Evolutionary conservation across 108 stramenopile species (phyloP).

Genomic region (Stephanodiscus triporus): DNA sequence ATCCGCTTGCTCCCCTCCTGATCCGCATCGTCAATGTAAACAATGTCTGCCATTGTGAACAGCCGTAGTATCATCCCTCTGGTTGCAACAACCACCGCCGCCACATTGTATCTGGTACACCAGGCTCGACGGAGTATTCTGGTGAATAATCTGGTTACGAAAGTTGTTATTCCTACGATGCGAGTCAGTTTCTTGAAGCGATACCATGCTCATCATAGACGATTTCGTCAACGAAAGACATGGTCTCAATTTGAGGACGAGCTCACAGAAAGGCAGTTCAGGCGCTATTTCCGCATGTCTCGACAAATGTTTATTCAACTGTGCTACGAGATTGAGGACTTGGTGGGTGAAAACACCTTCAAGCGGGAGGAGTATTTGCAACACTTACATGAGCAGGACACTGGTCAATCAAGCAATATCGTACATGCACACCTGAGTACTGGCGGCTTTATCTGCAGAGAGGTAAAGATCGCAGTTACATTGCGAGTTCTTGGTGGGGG

Average conservation of each 20-base stretch:
- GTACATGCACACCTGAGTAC: not conserved
- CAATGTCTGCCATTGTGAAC: too few species aligned
- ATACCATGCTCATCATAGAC: not conserved
- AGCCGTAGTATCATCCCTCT: too few species aligned
- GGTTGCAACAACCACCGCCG: too few species aligned
- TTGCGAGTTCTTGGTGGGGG: slow-evolving; percentile 12
- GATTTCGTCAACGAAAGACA: not conserved
- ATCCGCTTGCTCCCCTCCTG: too few species aligned
- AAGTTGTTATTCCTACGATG: not conserved
- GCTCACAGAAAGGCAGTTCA: not conserved
- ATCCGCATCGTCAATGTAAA: too few species aligned
- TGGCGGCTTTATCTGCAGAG: slow-evolving; percentile 2
- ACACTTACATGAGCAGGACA: not conserved
- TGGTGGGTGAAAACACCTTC: not conserved
- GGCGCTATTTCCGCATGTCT: not conserved
- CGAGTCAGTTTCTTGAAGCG: not conserved
- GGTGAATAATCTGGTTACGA: too few species aligned
- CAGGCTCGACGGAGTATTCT: too few species aligned
- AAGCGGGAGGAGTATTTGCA: not conserved
- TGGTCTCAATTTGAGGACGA: not conserved
- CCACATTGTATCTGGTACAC: too few species aligned
- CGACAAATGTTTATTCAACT: not conserved
- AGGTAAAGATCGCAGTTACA: slow-evolving; percentile 1
- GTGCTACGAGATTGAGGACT: not conserved
- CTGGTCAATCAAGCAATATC: not conserved